Conservation (phyloP, 2,329 filamentous ascomycete genomes). For the Penicillium sp. region DNA sequence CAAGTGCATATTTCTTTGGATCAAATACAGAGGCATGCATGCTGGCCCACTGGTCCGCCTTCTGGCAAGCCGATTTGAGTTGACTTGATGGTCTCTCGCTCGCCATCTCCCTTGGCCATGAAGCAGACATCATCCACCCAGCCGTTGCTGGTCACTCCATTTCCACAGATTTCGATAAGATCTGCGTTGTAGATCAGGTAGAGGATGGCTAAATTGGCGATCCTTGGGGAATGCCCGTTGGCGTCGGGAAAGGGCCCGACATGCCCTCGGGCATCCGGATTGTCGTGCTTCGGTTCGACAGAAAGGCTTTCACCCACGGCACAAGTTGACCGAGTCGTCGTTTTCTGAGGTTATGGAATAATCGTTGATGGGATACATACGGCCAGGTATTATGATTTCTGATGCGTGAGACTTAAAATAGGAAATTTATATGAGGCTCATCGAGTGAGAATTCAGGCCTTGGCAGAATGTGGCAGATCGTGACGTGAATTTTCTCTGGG, state of each 20-base stretch:
- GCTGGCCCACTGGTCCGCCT: conserved; percentile 3
- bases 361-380: too few relatives aligned
- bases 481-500: too few relatives aligned
- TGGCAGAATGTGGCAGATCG: too few relatives aligned
- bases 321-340: background rate
- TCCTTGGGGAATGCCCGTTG: conserved; percentile 23
- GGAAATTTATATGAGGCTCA: too few relatives aligned
- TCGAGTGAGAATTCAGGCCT: too few relatives aligned
- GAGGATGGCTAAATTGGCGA: conserved; percentile 27
- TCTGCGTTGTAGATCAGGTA: conserved; percentile 30
- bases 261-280: background rate
- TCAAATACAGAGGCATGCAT: conserved; percentile 5
- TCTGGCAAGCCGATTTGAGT: background rate
- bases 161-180: conserved; percentile 15
- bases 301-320: conserved; percentile 2
- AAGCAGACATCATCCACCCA: conserved; percentile 12
- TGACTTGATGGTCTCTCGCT: background rate
- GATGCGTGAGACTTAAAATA: too few relatives aligned
- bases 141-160: background rate
- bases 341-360: background rate
- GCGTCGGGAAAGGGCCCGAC: background rate
- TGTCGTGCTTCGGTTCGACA: conserved; percentile 1
- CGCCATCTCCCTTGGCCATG: background rate
- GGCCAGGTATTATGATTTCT: too few relatives aligned
- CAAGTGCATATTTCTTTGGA: conserved; percentile 7